Evolutionary conservation across 306 rosid species (phyloP).

Genomic region (Fragaria vesca): DNA sequence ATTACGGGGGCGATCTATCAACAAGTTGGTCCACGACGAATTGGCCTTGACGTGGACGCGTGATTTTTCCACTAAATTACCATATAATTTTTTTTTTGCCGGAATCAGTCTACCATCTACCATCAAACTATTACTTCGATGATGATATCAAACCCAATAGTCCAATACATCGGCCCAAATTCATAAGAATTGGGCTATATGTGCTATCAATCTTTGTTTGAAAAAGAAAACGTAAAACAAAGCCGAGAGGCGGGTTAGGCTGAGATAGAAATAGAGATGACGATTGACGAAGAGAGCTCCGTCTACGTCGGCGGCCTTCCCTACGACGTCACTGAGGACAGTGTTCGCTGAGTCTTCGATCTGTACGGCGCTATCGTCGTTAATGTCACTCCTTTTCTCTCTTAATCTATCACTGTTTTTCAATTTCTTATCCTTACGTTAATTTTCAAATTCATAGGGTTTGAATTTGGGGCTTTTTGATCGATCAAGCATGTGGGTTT

Average conservation of each 20-base stretch:
- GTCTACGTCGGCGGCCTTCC: constrained; percentile 80
- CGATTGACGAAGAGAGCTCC: constrained; percentile 84
- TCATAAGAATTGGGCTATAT: too few species aligned
- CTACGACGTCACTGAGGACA: constrained; percentile 67
- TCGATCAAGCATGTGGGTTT: too few species aligned
- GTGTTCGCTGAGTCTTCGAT: constrained; percentile 62
- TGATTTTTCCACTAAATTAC: neutral
- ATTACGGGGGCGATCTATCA: neutral
- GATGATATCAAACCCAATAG: too few species aligned
- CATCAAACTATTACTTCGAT: too few species aligned
- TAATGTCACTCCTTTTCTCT: constrained; percentile 49
- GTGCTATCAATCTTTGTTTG: neutral
- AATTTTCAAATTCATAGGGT: constrained; percentile 1
- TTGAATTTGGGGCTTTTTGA: neutral
- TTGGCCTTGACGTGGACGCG: constrained; percentile 11
- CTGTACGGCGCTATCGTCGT: constrained; percentile 70
- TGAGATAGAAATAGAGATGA: constrained; percentile 35
- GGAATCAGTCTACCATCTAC: too few species aligned
- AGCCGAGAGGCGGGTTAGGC: neutral
- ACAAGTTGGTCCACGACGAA: constrained; percentile 2
- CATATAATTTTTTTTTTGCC: neutral
- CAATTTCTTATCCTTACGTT: neutral
- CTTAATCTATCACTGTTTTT: neutral
- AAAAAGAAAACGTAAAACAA: neutral
- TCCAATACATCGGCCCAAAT: too few species aligned